These are phyloP conservation scores for Globisporangium apiculatum DNA, from an alignment of 352 stramenopile species.

Conservation along the genomic window DNA sequence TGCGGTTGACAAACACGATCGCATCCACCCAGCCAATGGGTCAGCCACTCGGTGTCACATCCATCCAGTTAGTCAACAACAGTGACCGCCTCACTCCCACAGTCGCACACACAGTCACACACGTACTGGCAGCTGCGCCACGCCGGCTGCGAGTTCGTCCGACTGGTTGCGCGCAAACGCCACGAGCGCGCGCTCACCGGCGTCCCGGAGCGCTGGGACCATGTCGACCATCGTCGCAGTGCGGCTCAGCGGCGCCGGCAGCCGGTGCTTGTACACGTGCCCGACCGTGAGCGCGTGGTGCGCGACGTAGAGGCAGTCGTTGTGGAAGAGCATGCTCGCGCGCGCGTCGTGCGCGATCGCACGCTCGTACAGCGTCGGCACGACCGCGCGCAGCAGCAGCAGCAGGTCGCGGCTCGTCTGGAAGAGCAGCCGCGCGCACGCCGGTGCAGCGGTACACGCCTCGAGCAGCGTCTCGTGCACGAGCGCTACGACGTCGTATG, in stretches of 20 bases:
- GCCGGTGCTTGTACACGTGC: constrained; percentile 59
- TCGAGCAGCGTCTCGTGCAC: constrained; percentile 60
- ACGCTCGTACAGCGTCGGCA: constrained; percentile 59
- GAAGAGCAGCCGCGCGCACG: constrained; percentile 54
- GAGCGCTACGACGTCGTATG: constrained; percentile 56
- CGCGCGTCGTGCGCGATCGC: constrained; percentile 59
- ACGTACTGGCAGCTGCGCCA: constrained; percentile 40
- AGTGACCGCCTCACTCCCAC: too few species aligned
- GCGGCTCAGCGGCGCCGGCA: constrained; percentile 44
- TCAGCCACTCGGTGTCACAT: not conserved
- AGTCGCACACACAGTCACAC: too few species aligned
- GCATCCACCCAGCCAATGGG: not conserved
- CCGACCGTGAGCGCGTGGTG: constrained; percentile 76
- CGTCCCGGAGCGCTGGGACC: constrained; percentile 56
- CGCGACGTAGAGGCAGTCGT: constrained; percentile 78
- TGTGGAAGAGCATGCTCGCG: constrained; percentile 77
- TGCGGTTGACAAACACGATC: constrained; percentile 5
- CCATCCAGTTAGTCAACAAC: too few species aligned
- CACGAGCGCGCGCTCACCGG: constrained; percentile 46
- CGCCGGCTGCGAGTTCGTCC: constrained; percentile 33
- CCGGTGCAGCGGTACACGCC: constrained; percentile 31
- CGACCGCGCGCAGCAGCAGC: constrained; percentile 61
- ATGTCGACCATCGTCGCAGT: constrained; percentile 79
- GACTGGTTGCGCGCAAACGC: constrained; percentile 30
- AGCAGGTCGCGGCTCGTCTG: constrained; percentile 74